These are phyloP conservation scores for Trypanosoma mega DNA, from an alignment of 208 protist species.

Conservation along the genomic window DNA sequence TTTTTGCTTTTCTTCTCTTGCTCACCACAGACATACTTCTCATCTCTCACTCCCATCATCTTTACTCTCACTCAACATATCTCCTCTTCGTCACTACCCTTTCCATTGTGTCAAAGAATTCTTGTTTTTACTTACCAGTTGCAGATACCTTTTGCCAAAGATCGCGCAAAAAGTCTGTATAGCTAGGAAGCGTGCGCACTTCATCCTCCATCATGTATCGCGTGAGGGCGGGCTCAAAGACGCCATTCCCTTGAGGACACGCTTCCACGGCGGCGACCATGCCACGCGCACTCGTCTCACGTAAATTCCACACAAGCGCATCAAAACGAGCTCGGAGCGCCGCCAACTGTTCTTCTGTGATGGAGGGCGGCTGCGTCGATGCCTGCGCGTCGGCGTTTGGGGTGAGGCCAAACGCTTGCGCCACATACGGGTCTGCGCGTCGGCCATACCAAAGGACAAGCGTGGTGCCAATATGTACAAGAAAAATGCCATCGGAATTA, in stretches of 20 bases:
- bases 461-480: conserved; percentile 52
- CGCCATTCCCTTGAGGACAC: conserved; percentile 50
- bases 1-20: background rate
- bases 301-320: conserved; percentile 46
- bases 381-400: conserved; percentile 20
- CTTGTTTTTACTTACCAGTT: conserved; percentile 9
- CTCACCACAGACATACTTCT: no score
- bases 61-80: background rate
- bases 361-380: conserved; percentile 1
- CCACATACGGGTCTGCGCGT: conserved; percentile 35
- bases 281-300: conserved; percentile 26
- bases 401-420: conserved; percentile 45
- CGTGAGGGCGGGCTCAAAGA: conserved; percentile 62
- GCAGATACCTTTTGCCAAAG: conserved; percentile 48
- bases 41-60: background rate
- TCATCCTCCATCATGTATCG: conserved; percentile 76
- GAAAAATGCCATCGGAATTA: conserved; percentile 51
- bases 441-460: conserved; percentile 81
- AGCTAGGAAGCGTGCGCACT: conserved; percentile 46
- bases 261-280: conserved; percentile 42
- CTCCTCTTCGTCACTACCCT: background rate
- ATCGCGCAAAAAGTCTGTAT: conserved; percentile 60
- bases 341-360: conserved; percentile 51
- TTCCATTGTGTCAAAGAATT: no score
- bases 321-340: conserved; percentile 59